Evolutionary conservation across 768 basidiomycete genomes (phyloP).

Genomic region (Lentinula raphanica): DNA sequence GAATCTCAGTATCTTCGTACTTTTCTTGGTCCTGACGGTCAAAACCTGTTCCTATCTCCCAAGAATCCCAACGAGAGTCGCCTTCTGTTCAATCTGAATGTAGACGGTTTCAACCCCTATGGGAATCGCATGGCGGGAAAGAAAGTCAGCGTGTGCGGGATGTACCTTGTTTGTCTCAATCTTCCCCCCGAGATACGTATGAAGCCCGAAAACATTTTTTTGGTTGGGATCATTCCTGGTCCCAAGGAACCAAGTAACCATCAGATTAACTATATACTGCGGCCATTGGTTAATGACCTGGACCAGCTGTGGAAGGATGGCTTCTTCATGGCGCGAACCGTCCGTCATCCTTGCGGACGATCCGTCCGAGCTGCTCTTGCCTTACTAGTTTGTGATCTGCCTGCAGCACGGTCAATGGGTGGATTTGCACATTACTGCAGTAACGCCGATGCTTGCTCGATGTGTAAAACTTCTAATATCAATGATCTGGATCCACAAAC

Average conservation of each 20-base stretch:
- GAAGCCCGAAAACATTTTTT: slow-evolving; percentile 28
- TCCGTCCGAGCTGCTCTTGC: slow-evolving; percentile 21
- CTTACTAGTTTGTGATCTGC: slow-evolving; percentile 29
- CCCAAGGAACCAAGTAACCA: slow-evolving; percentile 24
- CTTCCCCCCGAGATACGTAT: slow-evolving; percentile 26
- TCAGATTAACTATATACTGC: slow-evolving; percentile 19
- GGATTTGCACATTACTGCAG: slow-evolving; percentile 9
- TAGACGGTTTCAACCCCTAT: slow-evolving; percentile 32
- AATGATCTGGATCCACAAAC: neutral
- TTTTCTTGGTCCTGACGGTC: slow-evolving; percentile 22
- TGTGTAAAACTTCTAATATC: neutral
- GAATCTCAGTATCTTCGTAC: slow-evolving; percentile 17
- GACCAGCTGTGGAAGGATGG: slow-evolving; percentile 25
- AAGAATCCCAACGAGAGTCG: slow-evolving; percentile 14
- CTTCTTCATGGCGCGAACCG: slow-evolving; percentile 18
- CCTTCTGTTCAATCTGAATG: slow-evolving; percentile 24
- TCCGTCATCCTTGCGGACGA: slow-evolving; percentile 13
- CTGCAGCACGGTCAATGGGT: slow-evolving; percentile 21
- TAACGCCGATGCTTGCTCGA: neutral
- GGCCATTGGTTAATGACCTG: slow-evolving; percentile 23
- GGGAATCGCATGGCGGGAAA: slow-evolving; percentile 22
- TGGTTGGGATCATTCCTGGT: slow-evolving; percentile 31
- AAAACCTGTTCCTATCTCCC: slow-evolving; percentile 11
- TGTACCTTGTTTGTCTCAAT: slow-evolving; percentile 31
- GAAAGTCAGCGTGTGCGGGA: slow-evolving; percentile 22